Evolutionary conservation across 1,284 basidiomycete genomes (phyloP).

Genomic region (Malassezia sympodialis): DNA sequence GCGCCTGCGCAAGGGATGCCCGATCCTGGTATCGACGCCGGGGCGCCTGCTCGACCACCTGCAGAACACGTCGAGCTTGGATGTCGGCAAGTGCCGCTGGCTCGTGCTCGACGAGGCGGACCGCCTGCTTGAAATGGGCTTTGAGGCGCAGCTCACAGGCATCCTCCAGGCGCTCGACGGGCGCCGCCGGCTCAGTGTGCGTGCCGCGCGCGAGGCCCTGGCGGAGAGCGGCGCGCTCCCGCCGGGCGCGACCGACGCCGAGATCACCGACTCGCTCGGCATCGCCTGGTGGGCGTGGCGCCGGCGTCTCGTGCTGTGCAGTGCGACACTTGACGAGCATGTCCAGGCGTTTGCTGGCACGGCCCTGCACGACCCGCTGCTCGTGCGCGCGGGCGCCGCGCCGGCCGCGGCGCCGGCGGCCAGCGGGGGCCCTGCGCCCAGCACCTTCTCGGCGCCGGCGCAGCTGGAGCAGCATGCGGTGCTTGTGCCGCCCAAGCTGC

Average conservation of each 20-base stretch:
- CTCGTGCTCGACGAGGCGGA: conserved; percentile 95
- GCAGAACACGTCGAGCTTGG: conserved; percentile 75
- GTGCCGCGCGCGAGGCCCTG: conserved; percentile 56
- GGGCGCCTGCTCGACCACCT: conserved; percentile 65
- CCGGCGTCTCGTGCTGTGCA: conserved; percentile 79
- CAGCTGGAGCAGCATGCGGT: conserved; percentile 91
- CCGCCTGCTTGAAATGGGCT: conserved; percentile 61
- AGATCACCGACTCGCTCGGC: conserved; percentile 33
- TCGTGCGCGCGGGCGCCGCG: conserved; percentile 47
- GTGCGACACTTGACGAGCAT: conserved; percentile 87
- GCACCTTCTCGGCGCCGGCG: conserved; percentile 75
- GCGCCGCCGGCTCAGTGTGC: conserved; percentile 28
- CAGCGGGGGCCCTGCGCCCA: conserved; percentile 51
- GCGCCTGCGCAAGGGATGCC: conserved; percentile 61
- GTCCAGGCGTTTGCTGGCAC: conserved; percentile 85
- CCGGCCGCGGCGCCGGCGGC: background rate
- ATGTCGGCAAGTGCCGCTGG: conserved; percentile 87
- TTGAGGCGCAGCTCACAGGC: conserved; percentile 55
- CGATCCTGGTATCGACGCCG: conserved; percentile 63
- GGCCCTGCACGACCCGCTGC: conserved; percentile 56
- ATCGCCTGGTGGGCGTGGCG: conserved; percentile 51
- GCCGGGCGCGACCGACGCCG: conserved; percentile 18
- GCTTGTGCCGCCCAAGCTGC: conserved; percentile 80
- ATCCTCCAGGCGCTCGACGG: conserved; percentile 57
- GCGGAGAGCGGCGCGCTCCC: conserved; percentile 13